Percentiles rank a stretch among this genome's conserved stretches.
Conservation (phyloP, 192 early-diverging fungal species). For the Backusella tarrabulga region DNA sequence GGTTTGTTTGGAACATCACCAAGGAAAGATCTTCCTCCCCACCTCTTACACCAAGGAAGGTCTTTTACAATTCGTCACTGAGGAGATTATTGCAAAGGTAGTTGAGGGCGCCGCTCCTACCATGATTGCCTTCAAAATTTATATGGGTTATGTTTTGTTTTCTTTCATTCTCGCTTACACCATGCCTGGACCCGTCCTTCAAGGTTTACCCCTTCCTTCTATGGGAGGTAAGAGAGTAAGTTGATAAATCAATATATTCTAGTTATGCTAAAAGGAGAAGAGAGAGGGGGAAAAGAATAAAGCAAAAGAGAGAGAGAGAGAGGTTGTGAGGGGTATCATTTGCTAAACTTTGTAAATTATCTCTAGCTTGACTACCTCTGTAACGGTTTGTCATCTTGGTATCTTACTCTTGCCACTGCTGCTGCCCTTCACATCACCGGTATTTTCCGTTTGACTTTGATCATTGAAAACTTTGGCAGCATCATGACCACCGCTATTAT, state of each 20-base stretch:
- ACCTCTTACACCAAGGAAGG: constrained; percentile 41
- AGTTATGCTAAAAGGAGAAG: background rate
- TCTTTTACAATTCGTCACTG: constrained; percentile 37
- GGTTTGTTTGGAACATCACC: constrained; percentile 66
- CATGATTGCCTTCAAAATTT: constrained; percentile 51
- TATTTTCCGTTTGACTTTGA: constrained; percentile 43
- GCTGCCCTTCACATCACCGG: constrained; percentile 44
- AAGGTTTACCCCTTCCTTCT: constrained; percentile 69
- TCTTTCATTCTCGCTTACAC: constrained; percentile 57
- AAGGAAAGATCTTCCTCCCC: constrained; percentile 49
- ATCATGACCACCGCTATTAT: constrained; percentile 55
- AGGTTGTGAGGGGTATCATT: background rate
- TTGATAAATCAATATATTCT: background rate
- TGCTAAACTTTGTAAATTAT: background rate
- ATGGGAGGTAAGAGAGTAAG: constrained; percentile 47
- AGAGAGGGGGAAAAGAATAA: background rate
- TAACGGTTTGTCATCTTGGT: constrained; percentile 52
- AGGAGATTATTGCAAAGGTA: constrained; percentile 47
- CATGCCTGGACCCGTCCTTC: constrained; percentile 66
- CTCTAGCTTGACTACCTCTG: constrained; percentile 51
- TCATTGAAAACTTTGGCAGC: constrained; percentile 59
- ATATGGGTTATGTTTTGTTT: constrained; percentile 57
- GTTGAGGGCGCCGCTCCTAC: constrained; percentile 55
- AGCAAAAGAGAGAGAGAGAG: background rate
- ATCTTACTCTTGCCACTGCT: constrained; percentile 43